Conservation (phyloP, 495 filamentous ascomycete species). For the Tuber brumale region DNA sequence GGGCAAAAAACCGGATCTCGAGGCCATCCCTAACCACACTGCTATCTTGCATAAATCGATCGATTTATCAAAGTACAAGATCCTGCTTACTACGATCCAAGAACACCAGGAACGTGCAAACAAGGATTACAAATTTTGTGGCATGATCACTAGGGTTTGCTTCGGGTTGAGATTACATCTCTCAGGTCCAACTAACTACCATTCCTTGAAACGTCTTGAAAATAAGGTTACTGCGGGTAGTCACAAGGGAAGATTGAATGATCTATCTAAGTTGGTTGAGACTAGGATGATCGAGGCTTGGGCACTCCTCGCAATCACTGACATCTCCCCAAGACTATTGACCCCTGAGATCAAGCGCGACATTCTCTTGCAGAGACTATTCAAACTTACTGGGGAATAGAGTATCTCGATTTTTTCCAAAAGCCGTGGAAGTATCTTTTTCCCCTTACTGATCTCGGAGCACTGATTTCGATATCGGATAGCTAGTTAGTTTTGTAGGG, state of each 20-base stretch:
- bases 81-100: conserved; percentile 11
- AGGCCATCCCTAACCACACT: conserved; percentile 5
- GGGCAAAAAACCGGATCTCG: conserved; percentile 4
- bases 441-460: background rate
- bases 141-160: conserved; percentile 18
- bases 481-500: background rate
- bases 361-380: conserved; percentile 19
- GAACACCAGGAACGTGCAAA: conserved; percentile 21
- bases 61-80: conserved; percentile 26
- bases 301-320: conserved; percentile 14
- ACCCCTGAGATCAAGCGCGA: conserved; percentile 11
- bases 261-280: conserved; percentile 25
- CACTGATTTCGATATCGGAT: background rate
- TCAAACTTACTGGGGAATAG: conserved; percentile 11
- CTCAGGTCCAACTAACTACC: conserved; percentile 19
- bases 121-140: conserved; percentile 21
- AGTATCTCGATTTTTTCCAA: background rate
- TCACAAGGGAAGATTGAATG: conserved; percentile 19
- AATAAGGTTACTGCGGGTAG: conserved; percentile 2
- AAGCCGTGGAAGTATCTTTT: background rate
- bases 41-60: conserved; percentile 14
- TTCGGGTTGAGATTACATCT: conserved; percentile 24
- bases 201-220: conserved; percentile 12
- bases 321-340: conserved; percentile 11
- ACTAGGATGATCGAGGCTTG: conserved; percentile 32